Evolutionary conservation across 345 rosid genomes (phyloP).

Genomic region (Populus nigra): DNA sequence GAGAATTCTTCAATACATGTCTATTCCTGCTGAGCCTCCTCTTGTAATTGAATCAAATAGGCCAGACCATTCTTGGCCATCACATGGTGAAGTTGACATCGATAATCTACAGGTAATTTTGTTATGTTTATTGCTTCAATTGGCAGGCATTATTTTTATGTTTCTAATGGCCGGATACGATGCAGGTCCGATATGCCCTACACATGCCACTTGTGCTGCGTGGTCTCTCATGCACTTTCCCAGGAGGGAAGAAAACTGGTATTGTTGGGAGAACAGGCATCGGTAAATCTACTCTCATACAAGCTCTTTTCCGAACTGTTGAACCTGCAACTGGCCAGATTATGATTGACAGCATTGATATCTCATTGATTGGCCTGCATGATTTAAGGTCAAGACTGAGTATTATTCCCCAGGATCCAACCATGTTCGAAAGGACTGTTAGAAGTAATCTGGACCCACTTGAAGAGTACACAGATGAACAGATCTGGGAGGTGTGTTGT

Average conservation of each 20-base stretch:
- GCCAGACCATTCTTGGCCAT: slow-evolving; percentile 64
- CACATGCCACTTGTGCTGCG: slow-evolving; percentile 79
- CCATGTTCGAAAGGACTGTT: slow-evolving; percentile 88
- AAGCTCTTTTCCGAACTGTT: slow-evolving; percentile 73
- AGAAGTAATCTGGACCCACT: slow-evolving; percentile 86
- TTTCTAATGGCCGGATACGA: neutral
- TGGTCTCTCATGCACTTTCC: slow-evolving; percentile 74
- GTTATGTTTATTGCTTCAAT: neutral
- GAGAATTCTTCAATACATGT: slow-evolving; percentile 73
- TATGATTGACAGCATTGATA: slow-evolving; percentile 63
- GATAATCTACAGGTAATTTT: slow-evolving; percentile 56
- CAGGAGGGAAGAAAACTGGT: slow-evolving; percentile 74
- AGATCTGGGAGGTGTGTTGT: slow-evolving; percentile 81
- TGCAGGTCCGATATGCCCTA: slow-evolving; percentile 72
- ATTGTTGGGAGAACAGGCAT: slow-evolving; percentile 94
- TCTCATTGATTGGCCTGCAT: slow-evolving; percentile 67
- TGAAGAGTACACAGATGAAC: slow-evolving; percentile 74
- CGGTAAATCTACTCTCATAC: slow-evolving; percentile 89
- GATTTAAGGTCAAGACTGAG: slow-evolving; percentile 76
- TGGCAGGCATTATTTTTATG: slow-evolving; percentile 3
- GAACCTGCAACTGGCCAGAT: slow-evolving; percentile 72
- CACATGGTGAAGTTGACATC: slow-evolving; percentile 53
- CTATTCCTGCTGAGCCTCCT: slow-evolving; percentile 67
- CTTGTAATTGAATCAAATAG: slow-evolving; percentile 53
- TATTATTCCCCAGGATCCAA: slow-evolving; percentile 93